Base-by-base conservation (phyloP, 2,329 filamentous ascomycete species). In the Cladosporium sp. region DNA sequence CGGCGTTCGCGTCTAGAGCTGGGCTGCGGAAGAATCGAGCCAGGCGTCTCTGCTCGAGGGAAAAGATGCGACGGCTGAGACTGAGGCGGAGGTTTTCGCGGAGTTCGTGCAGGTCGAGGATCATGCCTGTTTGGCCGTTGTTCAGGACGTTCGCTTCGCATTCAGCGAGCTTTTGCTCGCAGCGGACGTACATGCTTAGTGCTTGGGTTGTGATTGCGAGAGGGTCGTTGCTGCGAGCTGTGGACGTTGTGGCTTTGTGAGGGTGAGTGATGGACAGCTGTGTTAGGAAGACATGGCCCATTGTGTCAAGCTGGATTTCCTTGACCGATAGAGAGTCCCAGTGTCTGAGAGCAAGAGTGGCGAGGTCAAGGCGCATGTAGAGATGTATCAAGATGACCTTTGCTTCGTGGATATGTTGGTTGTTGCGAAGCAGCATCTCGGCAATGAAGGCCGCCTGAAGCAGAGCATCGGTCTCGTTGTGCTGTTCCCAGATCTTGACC, bases 241-340 rank as follows among this genome's bases (percentile, higher is more conserved):
- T 65, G 12, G 70, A 65, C 14, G 69, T 52, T 6, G 70, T 72
- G 8, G 68, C 60, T 55, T 64, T 58, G 58, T 72, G 71, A 1
- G 74, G 76, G 57, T 77, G 75, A 10, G 69, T 70, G 28, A 72
- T 67, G 10, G 76, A 73, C 3, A 78, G 62, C 10, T 71, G 67
- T 10, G 76, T 77, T 57, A 76, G 72, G 6, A 77, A 68, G 2
- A 69, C 70, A 56, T 78, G 76, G 5, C 72, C 74, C 21, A 77
- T 69, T 7, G 77, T 78, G 53, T 78, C 77, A 62, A 72, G 68
- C 46, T 78, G 77, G 7, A 78, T 72, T 58, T 78, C 75, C 60
- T 77, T 77, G n/a, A 78, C 67, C 40, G 66, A 70, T 12, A 78
- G 69, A 8, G 71, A 73, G 49, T 74, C 71, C 65, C 75, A 78